Conservation (phyloP, 2,329 filamentous ascomycete genomes). For the Pseudogymnoascus pannorum region DNA sequence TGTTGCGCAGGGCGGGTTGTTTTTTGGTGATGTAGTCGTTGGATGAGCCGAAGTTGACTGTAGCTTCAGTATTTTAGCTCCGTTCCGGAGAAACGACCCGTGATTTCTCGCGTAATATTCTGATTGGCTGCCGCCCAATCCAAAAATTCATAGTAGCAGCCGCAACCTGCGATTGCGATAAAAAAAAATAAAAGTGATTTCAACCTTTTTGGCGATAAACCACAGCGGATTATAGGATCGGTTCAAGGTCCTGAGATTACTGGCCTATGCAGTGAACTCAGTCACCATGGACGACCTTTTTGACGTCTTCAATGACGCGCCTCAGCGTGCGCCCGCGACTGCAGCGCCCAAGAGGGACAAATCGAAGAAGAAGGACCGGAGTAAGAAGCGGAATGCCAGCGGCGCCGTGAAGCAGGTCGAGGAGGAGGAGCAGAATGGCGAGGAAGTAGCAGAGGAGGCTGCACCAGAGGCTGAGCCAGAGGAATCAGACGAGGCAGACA, state of each 20-base stretch:
- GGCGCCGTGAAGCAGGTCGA: constrained; percentile 61
- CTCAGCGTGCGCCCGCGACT: constrained; percentile 37
- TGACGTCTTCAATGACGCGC: constrained; percentile 68
- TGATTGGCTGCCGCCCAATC: constrained; percentile 5
- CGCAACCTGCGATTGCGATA: constrained; percentile 10
- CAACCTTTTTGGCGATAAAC: constrained; percentile 1
- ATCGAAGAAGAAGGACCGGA: constrained; percentile 50
- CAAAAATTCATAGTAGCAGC: constrained; percentile 8
- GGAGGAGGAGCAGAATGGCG: constrained; percentile 51
- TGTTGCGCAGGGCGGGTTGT: constrained; percentile 9
- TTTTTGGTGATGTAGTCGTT: constrained; percentile 9
- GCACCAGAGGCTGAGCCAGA: constrained; percentile 16
- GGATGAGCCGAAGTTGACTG: constrained; percentile 12
- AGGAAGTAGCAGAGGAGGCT: constrained; percentile 38
- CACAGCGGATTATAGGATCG: constrained; percentile 1
- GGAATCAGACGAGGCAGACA: constrained; percentile 33
- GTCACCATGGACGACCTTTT: constrained; percentile 69
- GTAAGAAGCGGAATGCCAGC: constrained; percentile 81
- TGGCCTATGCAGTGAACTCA: constrained; percentile 4
- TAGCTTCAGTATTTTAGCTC: constrained; percentile 8
- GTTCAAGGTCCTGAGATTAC: constrained; percentile 7
- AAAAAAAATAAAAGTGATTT: neutral
- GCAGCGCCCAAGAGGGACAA: constrained; percentile 32
- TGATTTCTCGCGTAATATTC: constrained; percentile 6
- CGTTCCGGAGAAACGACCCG: neutral